Percentiles rank a stretch among this genome's conserved stretches.
Conservation (phyloP, 306 rosid genomes). For the Dalbergia oliveri region DNA sequence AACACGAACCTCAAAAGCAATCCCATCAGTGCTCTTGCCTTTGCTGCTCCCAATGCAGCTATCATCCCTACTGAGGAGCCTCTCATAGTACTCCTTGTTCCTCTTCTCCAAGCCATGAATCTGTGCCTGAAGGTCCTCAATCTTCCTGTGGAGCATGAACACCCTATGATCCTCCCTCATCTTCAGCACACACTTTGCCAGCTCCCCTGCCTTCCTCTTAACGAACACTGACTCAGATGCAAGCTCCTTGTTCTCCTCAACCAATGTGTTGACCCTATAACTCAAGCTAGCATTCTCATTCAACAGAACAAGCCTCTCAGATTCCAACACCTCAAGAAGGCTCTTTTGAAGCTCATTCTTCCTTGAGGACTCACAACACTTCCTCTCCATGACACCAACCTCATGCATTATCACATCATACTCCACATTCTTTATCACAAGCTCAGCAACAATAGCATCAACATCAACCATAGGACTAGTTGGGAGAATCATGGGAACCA, state of each 20-base stretch:
- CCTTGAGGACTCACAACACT: constrained; percentile 64
- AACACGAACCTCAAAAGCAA: constrained; percentile 65
- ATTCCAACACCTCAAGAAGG: constrained; percentile 91
- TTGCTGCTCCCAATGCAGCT: constrained; percentile 30
- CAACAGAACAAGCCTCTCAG: constrained; percentile 83
- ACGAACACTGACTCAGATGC: constrained; percentile 73
- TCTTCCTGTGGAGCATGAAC: constrained; percentile 71
- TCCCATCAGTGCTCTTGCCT: constrained; percentile 49
- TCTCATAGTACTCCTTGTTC: constrained; percentile 82
- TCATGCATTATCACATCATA: constrained; percentile 66
- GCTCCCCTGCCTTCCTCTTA: constrained; percentile 78
- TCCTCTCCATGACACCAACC: constrained; percentile 63
- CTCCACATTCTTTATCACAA: constrained; percentile 83
- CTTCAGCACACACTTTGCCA: constrained; percentile 81
- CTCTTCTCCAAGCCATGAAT: constrained; percentile 87
- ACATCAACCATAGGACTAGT: constrained; percentile 29
- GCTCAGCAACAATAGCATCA: constrained; percentile 66
- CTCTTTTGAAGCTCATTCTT: constrained; percentile 85
- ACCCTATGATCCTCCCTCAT: constrained; percentile 90
- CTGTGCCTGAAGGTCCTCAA: constrained; percentile 90
- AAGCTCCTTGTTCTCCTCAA: constrained; percentile 82
- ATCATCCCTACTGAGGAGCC: constrained; percentile 58
- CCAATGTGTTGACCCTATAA: constrained; percentile 61
- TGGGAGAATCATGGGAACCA: neutral
- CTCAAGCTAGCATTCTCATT: constrained; percentile 85